phyloP scores from a whole-genome alignment of 192 early-diverging fungal species.

The Martensiomyces pterosporus region DNA sequence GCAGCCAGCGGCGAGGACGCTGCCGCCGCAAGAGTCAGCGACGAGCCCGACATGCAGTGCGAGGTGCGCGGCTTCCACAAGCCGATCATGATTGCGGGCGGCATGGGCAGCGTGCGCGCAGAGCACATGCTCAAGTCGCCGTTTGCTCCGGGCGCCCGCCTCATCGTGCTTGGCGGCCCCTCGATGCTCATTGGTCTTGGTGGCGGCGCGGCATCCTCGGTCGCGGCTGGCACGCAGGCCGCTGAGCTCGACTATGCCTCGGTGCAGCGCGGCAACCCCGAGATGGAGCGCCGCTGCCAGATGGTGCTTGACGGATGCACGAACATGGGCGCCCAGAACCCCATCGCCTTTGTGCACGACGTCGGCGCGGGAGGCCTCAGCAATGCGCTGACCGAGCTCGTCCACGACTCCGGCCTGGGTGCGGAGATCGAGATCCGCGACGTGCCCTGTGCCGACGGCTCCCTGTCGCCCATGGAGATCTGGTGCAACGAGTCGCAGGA shows the following conservation, averaged over 20 bases:
- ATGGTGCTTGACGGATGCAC: conserved; percentile 96
- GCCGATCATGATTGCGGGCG: conserved; percentile 99
- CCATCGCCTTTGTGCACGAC: conserved; percentile 94
- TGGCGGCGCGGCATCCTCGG: conserved; percentile 97
- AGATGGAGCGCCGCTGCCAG: conserved; percentile 98
- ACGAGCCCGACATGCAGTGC: conserved; percentile 45
- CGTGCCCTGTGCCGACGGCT: conserved; percentile 84
- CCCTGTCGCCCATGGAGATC: conserved; percentile 99
- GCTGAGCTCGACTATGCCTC: conserved; percentile 95
- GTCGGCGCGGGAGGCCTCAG: conserved; percentile 98
- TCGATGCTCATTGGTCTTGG: conserved; percentile 98
- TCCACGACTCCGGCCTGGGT: conserved; percentile 91
- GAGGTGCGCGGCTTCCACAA: conserved; percentile 98
- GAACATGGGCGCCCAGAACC: conserved; percentile 69
- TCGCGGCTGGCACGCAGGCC: conserved; percentile 80
- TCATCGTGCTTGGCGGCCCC: conserved; percentile 94
- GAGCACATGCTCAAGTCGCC: conserved; percentile 84
- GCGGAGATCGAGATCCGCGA: conserved; percentile 87
- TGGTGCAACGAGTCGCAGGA: conserved; percentile 99
- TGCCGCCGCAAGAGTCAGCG: conserved; percentile 18
- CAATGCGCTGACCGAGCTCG: conserved; percentile 97
- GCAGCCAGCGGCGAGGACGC: background rate
- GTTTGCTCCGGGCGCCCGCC: conserved; percentile 72
- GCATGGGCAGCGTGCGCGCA: conserved; percentile 88
- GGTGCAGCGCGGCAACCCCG: conserved; percentile 98